Evolutionary conservation across 257 asterid species (phyloP).

Genomic region (Prunella vulgaris): DNA sequence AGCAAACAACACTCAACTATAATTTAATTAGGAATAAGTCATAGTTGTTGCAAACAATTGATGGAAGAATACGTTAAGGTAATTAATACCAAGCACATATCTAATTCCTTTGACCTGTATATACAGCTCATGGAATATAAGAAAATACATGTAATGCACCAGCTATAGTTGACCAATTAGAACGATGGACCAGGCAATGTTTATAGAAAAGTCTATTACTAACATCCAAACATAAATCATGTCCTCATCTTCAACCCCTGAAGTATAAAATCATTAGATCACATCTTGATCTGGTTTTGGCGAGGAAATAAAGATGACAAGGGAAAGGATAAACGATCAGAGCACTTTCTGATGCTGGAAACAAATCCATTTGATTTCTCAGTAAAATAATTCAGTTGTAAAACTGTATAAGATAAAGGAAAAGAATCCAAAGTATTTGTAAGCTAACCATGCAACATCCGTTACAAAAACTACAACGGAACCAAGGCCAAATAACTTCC

Average conservation of each 20-base stretch:
- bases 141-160: background rate
- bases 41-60: background rate
- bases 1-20: background rate
- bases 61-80: background rate
- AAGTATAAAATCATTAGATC: background rate
- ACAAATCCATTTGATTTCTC: background rate
- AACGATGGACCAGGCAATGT: background rate
- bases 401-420: background rate
- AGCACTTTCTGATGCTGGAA: background rate
- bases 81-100: background rate
- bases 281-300: background rate
- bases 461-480: background rate
- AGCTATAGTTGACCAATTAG: background rate
- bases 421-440: background rate
- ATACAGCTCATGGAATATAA: background rate
- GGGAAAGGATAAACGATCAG: background rate
- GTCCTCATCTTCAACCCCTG: background rate
- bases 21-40: background rate
- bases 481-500: background rate
- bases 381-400: background rate
- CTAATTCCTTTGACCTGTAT: background rate
- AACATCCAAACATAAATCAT: background rate
- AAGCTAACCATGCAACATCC: background rate
- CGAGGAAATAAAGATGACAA: background rate
- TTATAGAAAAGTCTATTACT: background rate